These are phyloP conservation scores for Penstemon davidsonii DNA, from an alignment of 257 asterid genomes.

Conservation along the genomic window DNA sequence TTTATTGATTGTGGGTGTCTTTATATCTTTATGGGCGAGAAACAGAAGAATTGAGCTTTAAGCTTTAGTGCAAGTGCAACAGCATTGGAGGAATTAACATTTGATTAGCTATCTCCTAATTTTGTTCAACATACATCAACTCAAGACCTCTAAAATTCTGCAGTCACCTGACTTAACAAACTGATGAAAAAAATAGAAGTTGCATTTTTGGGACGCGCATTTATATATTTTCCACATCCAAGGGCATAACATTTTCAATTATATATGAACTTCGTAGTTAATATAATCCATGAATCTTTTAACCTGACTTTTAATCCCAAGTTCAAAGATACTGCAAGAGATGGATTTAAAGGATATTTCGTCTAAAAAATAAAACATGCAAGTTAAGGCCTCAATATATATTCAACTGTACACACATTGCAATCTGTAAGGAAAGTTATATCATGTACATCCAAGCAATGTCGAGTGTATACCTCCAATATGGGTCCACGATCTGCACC, in stretches of 20 bases:
- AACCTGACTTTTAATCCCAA: conserved; percentile 8
- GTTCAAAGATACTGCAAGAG: conserved; percentile 12
- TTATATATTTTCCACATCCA: conserved; percentile 14
- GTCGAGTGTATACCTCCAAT: conserved; percentile 68
- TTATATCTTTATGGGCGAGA: not conserved
- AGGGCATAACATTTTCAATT: not conserved
- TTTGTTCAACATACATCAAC: conserved; percentile 11
- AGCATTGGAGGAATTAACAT: not conserved
- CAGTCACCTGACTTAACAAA: not conserved
- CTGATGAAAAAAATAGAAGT: not conserved
- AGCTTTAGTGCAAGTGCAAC: conserved; percentile 11
- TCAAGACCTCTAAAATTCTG: not conserved
- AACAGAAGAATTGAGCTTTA: not conserved
- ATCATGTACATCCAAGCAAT: conserved; percentile 21
- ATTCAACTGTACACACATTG: conserved; percentile 18
- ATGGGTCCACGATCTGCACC: conserved; percentile 99
- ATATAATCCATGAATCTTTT: not conserved
- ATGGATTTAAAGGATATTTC: conserved; percentile 9
- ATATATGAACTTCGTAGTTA: conserved; percentile 11
- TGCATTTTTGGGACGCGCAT: not conserved
- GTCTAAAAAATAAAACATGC: conserved; percentile 1
- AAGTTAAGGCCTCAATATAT: conserved; percentile 14
- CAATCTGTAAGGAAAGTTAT: conserved; percentile 1
- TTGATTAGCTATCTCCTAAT: conserved; percentile 16
- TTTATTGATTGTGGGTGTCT: not conserved